A percentile compares a stretch with the other conserved stretches of the same genome.
Evolutionary conservation across 257 asterid genomes (phyloP).

Genomic region (Forsythia viridissima): DNA sequence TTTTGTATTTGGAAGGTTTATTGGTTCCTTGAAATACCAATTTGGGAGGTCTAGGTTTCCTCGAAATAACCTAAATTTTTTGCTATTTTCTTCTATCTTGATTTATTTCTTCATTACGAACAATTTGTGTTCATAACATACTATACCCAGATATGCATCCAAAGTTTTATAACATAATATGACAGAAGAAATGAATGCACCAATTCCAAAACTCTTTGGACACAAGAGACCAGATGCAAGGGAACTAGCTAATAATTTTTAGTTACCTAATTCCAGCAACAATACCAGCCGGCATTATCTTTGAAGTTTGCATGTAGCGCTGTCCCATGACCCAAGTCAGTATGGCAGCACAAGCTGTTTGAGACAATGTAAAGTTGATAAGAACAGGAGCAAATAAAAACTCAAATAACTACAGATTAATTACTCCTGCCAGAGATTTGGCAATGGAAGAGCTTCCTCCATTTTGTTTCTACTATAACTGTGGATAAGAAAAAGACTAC

Average conservation of each 20-base stretch:
- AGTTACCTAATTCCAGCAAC: conserved; percentile 92
- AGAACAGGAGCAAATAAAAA: background rate
- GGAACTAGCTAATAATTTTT: background rate
- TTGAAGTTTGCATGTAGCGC: conserved; percentile 74
- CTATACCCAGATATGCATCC: background rate
- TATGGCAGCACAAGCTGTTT: conserved; percentile 66
- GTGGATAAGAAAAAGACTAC: background rate
- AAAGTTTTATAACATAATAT: background rate
- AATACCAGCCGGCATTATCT: conserved; percentile 95
- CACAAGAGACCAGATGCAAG: conserved; percentile 11
- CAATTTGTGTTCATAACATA: no score
- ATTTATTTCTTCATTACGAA: no score
- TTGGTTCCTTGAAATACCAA: no score
- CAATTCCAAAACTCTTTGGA: background rate
- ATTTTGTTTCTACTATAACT: background rate
- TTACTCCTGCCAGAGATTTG: background rate
- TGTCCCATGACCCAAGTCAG: conserved; percentile 87
- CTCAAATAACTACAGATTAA: no score
- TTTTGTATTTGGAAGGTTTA: no score
- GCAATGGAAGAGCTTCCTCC: background rate
- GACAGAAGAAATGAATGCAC: background rate
- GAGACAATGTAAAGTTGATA: background rate
- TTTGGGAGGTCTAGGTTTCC: no score
- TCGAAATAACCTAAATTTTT: no score
- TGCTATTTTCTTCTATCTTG: no score